Base-by-base conservation (phyloP, 495 filamentous ascomycete species). In the Neurospora africana region DNA sequence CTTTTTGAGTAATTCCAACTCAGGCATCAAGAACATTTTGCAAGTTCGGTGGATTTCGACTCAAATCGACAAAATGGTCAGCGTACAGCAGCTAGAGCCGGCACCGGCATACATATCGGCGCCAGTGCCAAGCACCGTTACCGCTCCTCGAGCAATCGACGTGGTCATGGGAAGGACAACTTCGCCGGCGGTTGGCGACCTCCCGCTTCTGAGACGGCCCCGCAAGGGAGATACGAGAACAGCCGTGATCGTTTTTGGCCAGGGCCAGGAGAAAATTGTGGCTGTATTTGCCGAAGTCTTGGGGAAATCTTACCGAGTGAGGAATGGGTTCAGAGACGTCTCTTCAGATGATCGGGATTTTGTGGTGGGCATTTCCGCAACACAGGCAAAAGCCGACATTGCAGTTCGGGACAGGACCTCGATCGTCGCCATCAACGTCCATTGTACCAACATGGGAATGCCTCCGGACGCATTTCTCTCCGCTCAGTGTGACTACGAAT, bases 401-500 rank as follows among this genome's bases (percentile, higher is more conserved):
- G 78, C 83, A 61, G 79, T 76, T 9, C 82, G 85, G 65, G 84
- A 91, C 74, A 83, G 79, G 67, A 78, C 81, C 21, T 78, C 84
- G 65, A 79, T 89, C 38, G 83, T 91, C 36, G 79, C 90, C 47
- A 91, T 94, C 75, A 91, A 93, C 75, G 87, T 89, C 4, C 90
- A 94, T 74, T 91, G 90, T 77, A 88, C 93, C 71, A 89, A 89
- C 73, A 84, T 89, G 44, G 88, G 89, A 27, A 90, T 91, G 79
- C 86, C 87, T 13, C 88, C 88, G 21, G 89, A 91, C 72, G 83
- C 88, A 43, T 76, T 83, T 43, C 83, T 93, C 35, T 91, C 88
- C 4, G 84, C 87, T 37, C 77, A 83, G 23, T 92, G 90, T 78
- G 89, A 94, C 78, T 93, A 93, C 80, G 92, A 95, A 79, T 95